phyloP scores from a whole-genome alignment of 176 grass and related monocot genomes.

The Oryza punctata region DNA sequence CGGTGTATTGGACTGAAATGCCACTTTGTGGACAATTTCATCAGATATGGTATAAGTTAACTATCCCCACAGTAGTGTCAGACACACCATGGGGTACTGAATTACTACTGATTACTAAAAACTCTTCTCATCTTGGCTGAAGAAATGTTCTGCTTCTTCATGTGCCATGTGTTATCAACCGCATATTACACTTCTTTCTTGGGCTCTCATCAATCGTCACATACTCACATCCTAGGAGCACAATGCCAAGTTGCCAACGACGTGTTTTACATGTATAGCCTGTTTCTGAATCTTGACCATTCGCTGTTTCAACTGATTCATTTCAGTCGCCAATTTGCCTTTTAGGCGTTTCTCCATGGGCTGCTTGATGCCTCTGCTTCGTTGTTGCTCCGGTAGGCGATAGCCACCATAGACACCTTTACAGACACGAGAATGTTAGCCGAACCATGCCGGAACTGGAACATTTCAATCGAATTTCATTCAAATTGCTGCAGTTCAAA shows the following conservation, averaged over 20 bases:
- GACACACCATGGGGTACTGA: background rate
- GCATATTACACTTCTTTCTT: too few species aligned
- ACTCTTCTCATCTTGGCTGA: background rate
- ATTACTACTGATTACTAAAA: background rate
- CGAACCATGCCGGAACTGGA: too few species aligned
- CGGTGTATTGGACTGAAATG: background rate
- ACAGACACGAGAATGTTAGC: too few species aligned
- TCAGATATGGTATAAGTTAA: background rate
- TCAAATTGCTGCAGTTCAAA: too few species aligned
- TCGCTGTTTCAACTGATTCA: too few species aligned
- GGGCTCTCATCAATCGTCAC: background rate
- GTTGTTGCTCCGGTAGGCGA: too few species aligned
- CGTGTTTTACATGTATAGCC: background rate
- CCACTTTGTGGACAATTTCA: slow-evolving; percentile 24
- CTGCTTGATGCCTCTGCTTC: too few species aligned
- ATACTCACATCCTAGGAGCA: background rate
- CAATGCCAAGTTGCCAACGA: background rate
- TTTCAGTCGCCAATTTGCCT: too few species aligned
- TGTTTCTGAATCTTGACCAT: background rate
- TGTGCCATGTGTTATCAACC: background rate
- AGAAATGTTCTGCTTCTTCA: background rate
- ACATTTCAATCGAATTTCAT: too few species aligned
- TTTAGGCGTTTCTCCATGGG: too few species aligned
- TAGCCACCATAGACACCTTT: too few species aligned
- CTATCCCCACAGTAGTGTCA: background rate